Percentiles rank a stretch among this genome's conserved stretches.
Evolutionary conservation across 306 rosid genomes (phyloP).

Genomic region (Pterocarpus santalinus): DNA sequence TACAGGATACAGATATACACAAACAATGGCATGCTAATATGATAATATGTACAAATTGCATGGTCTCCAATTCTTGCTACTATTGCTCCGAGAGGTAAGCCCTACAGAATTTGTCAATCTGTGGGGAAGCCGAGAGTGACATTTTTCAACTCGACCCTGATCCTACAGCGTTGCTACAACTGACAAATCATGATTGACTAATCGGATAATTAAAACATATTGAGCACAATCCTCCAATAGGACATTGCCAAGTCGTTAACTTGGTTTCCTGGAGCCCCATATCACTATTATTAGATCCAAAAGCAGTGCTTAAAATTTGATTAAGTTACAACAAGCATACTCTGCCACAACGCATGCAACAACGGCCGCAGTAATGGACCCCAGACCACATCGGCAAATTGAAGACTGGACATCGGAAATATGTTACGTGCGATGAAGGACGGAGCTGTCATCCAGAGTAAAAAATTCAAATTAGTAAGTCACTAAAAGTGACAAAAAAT

Average conservation of each 20-base stretch:
- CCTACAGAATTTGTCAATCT: conserved; percentile 32
- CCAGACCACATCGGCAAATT: conserved; percentile 33
- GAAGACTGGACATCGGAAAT: conserved; percentile 37
- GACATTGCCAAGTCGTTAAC: conserved; percentile 33
- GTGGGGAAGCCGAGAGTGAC: conserved; percentile 14
- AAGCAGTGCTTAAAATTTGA: conserved; percentile 29
- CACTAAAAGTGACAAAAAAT: not conserved
- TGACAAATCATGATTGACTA: conserved; percentile 35
- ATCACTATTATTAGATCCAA: conserved; percentile 36
- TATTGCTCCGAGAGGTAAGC: conserved; percentile 15
- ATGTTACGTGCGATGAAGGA: conserved; percentile 30
- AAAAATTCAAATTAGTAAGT: conserved; percentile 24
- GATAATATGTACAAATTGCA: conserved; percentile 49
- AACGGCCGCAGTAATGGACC: conserved; percentile 40
- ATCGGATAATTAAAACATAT: conserved; percentile 13
- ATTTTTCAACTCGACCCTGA: conserved; percentile 39
- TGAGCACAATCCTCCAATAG: conserved; percentile 40
- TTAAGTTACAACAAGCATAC: conserved; percentile 34
- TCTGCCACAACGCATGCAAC: conserved; percentile 10
- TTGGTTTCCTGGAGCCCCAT: conserved; percentile 39
- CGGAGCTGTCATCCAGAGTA: conserved; percentile 43
- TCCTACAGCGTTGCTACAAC: conserved; percentile 36
- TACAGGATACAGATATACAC: conserved; percentile 14
- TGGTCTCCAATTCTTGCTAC: conserved; percentile 15
- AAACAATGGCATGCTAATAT: conserved; percentile 34